Evolutionary conservation across 2,329 filamentous ascomycete species (phyloP).

Genomic region (Ceratocystis variospora): DNA sequence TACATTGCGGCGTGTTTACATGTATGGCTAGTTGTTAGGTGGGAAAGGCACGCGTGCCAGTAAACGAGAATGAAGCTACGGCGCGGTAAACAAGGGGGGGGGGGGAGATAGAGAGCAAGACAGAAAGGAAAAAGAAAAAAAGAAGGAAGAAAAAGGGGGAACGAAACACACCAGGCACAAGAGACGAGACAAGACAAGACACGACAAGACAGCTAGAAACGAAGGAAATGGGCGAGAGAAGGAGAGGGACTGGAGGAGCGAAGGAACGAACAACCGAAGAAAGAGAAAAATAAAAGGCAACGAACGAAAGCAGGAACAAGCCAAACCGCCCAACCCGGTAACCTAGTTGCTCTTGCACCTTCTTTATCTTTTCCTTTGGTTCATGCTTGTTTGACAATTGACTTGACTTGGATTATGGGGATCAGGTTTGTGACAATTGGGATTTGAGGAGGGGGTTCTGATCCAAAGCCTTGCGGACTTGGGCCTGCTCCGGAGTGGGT

Average conservation of each 20-base stretch:
- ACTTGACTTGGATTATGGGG: no score
- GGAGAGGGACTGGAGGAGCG: not conserved
- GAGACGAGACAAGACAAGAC: not conserved
- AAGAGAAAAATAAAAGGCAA: not conserved
- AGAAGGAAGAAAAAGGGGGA: slow-evolving; percentile 1
- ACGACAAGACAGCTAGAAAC: not conserved
- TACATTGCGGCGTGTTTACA: no score
- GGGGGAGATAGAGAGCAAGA: not conserved
- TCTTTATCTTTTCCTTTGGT: slow-evolving; percentile 1
- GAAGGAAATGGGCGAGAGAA: no score
- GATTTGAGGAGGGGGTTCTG: no score
- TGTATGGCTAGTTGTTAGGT: no score
- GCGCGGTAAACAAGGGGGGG: not conserved
- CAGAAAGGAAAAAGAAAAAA: not conserved
- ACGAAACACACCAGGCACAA: not conserved
- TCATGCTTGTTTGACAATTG: not conserved
- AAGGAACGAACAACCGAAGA: not conserved
- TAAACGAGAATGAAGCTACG: no score
- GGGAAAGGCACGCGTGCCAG: no score
- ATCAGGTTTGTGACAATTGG: not conserved
- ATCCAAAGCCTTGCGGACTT: not conserved
- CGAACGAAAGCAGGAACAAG: not conserved
- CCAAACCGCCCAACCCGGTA: not conserved
- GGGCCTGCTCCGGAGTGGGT: no score
- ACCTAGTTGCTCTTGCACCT: not conserved